phyloP scores from a whole-genome alignment of 345 rosid species.

The Brassica napus region DNA sequence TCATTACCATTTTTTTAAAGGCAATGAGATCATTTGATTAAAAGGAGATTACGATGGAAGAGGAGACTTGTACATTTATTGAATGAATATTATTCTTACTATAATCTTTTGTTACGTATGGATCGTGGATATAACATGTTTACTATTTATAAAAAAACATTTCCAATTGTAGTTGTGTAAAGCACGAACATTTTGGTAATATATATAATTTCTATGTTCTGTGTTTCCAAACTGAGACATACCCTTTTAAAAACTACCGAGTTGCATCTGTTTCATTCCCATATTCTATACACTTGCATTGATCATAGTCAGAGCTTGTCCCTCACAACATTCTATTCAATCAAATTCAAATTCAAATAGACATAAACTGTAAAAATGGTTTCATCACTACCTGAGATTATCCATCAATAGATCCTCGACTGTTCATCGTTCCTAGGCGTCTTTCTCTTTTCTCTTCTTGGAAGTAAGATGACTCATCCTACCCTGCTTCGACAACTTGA shows the following conservation, averaged over 20 bases:
- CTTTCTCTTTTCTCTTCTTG: slow-evolving; percentile 28
- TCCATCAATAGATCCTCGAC: background rate
- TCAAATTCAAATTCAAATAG: background rate
- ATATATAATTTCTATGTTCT: background rate
- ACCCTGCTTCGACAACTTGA: slow-evolving; percentile 28
- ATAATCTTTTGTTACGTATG: background rate
- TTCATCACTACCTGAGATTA: background rate
- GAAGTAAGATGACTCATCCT: slow-evolving; percentile 6
- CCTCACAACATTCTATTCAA: slow-evolving; percentile 8
- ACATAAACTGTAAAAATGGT: background rate
- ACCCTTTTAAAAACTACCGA: background rate
- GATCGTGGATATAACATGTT: background rate
- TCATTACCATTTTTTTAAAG: background rate
- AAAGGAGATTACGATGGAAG: background rate
- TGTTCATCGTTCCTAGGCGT: slow-evolving; percentile 10
- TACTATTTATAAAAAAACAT: background rate
- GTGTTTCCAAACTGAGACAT: background rate
- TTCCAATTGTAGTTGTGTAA: background rate
- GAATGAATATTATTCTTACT: background rate
- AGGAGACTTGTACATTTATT: background rate
- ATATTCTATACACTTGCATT: slow-evolving; percentile 11
- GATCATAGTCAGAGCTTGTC: slow-evolving; percentile 18
- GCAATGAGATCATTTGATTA: background rate
- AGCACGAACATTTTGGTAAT: too few species aligned
- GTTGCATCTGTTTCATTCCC: background rate